Evolutionary conservation across 148 eudicot species (phyloP), one percentile per base, ranked within the genome.

Genomic region (Amaranthus palmeri): DNA sequence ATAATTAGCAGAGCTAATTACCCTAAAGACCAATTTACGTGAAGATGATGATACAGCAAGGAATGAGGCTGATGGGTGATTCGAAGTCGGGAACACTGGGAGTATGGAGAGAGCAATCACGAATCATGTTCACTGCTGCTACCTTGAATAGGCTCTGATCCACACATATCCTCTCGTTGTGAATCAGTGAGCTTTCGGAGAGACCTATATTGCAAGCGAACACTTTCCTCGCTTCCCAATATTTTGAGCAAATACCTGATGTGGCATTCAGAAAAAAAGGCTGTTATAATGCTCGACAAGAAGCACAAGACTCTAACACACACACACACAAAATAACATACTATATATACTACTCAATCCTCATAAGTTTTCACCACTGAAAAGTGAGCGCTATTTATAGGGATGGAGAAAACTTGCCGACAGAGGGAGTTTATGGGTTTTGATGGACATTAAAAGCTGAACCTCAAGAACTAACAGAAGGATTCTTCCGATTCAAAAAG

Each of bases 201-300:
- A 53, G 97, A 92, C 49, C 97, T 90, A 54, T 92, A 92, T 54
- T 92, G 97, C 82, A 92, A 77, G 59, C 95, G 84, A 41, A 92
- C 86, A 74, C 80, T 87, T 79, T 89, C 92, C 62, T 88, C 97
- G n/a, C 84, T 89, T 56, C 77, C 85, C 36, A 89, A 78, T 43
- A 91, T 85, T 81, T 85, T 85, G 18, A 91, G 85, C 84, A 80
- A 79, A 77, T 91, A 91, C 97, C 97, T 91, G 75, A 49, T 72
- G 41, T 44, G 59, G 64, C 7, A 57, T 11, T 40, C 60, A 60
- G 54, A 50, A 53, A 18, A 65, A 67, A 49, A 14, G 36, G 45
- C 47, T 6, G 3, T 25, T 8, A 61, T 40, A 9, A 1, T 11
- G 48, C 55, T 3, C 11, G 59, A 25, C 45, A 49, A 25, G 36